phyloP scores from a whole-genome alignment of 306 rosid genomes.

The Cicer cuneatum region DNA sequence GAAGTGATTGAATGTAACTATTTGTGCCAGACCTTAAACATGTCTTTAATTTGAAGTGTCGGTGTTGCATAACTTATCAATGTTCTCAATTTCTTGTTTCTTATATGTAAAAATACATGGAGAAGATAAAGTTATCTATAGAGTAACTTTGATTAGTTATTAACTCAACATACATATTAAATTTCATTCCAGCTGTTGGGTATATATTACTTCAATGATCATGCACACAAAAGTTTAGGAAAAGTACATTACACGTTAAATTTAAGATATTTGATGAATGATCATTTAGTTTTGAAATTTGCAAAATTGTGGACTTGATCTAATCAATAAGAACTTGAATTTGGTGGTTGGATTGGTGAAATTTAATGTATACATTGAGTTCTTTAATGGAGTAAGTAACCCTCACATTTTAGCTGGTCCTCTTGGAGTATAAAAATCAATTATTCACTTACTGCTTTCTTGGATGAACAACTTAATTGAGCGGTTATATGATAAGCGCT shows the following conservation, averaged over 20 bases:
- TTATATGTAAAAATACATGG: neutral
- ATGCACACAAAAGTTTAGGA: neutral
- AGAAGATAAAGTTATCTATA: neutral
- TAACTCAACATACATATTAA: neutral
- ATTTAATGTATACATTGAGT: neutral
- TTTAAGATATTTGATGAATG: neutral
- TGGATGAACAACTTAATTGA: too few relatives aligned
- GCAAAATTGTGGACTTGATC: neutral
- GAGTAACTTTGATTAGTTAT: neutral
- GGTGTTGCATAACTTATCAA: neutral
- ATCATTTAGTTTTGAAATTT: neutral
- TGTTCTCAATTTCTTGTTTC: constrained; percentile 2
- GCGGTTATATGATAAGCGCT: too few relatives aligned
- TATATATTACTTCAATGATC: neutral
- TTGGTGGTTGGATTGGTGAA: neutral
- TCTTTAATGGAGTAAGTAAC: neutral
- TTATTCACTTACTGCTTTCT: neutral
- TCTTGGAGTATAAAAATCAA: neutral
- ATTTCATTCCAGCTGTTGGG: neutral
- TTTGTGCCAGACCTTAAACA: too few relatives aligned
- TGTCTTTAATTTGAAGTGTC: too few relatives aligned
- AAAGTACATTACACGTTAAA: neutral
- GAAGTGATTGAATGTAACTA: too few relatives aligned
- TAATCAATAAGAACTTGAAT: neutral
- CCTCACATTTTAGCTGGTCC: neutral